These are phyloP conservation scores for Plasmodium chabaudi DNA, from an alignment of 169 alveolate species.

Conservation along the genomic window DNA sequence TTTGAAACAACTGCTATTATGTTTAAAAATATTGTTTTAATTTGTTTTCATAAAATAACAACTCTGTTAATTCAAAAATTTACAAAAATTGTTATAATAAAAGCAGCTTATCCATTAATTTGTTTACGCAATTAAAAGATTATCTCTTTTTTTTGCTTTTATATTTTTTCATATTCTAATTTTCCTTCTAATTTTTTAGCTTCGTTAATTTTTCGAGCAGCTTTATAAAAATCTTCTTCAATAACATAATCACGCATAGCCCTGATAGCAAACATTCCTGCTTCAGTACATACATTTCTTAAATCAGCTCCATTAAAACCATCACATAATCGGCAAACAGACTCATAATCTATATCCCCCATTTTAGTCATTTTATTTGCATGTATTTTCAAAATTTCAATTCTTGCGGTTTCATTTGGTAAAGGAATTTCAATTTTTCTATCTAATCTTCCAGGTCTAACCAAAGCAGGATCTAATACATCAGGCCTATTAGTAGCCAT, in stretches of 20 bases:
- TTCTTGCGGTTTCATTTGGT: constrained; percentile 97
- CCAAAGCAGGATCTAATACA: constrained; percentile 99
- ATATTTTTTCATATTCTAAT: constrained; percentile 93
- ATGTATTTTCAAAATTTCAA: constrained; percentile 97
- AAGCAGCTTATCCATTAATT: background rate
- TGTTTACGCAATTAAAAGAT: background rate
- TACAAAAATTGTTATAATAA: no score
- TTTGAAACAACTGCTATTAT: no score
- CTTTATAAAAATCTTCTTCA: constrained; percentile 98
- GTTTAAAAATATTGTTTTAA: no score
- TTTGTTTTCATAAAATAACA: no score
- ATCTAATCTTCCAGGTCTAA: constrained; percentile 99
- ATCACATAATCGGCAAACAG: constrained; percentile 96
- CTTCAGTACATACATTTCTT: constrained; percentile 99
- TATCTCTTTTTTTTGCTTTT: background rate
- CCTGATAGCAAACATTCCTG: constrained; percentile 96
- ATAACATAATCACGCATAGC: constrained; percentile 98
- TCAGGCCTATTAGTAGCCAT: constrained; percentile 99
- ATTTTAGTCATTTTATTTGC: constrained; percentile 95
- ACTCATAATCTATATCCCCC: constrained; percentile 96
- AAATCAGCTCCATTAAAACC: constrained; percentile 99
- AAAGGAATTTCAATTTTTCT: constrained; percentile 99
- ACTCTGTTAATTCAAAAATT: no score
- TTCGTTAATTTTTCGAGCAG: constrained; percentile 97
- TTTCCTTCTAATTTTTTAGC: constrained; percentile 97